These are phyloP conservation scores for Annulohypoxylon truncatum DNA, from an alignment of 2,329 filamentous ascomycete species.

Conservation along the genomic window DNA sequence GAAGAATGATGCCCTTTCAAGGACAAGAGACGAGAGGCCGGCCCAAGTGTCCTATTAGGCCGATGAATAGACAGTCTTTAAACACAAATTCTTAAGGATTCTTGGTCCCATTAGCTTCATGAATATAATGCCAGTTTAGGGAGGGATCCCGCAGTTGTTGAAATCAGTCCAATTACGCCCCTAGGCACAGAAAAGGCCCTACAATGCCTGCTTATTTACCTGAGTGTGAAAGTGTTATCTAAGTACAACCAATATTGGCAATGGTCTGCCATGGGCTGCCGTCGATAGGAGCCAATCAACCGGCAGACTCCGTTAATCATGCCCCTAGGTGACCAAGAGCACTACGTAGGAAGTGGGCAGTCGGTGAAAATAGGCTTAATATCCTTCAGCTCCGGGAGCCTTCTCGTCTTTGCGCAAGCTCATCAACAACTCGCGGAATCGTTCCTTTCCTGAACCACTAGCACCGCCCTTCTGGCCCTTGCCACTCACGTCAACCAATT, in stretches of 20 bases:
- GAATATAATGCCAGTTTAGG: neutral
- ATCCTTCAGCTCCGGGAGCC: constrained; percentile 73
- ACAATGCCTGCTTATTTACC: constrained; percentile 35
- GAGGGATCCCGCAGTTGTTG: constrained; percentile 15
- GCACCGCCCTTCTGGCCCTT: constrained; percentile 90
- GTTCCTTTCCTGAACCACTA: constrained; percentile 91
- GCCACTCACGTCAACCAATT: constrained; percentile 95
- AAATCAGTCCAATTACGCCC: constrained; percentile 47
- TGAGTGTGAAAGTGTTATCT: constrained; percentile 37
- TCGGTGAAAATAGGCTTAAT: constrained; percentile 54
- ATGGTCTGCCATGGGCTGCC: constrained; percentile 6
- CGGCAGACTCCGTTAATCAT: constrained; percentile 13
- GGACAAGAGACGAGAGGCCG: constrained; percentile 29
- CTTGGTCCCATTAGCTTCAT: constrained; percentile 5
- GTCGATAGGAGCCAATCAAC: constrained; percentile 21
- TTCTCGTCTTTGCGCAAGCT: constrained; percentile 95
- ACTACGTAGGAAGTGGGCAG: constrained; percentile 10
- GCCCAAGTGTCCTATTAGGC: constrained; percentile 35
- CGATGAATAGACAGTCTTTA: constrained; percentile 41
- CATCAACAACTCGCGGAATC: constrained; percentile 90
- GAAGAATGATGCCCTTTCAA: constrained; percentile 7
- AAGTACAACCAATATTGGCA: constrained; percentile 41
- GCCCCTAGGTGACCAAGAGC: constrained; percentile 30
- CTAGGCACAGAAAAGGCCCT: constrained; percentile 35
- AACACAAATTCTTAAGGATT: constrained; percentile 30